A percentile compares a stretch with the other conserved stretches of the same genome.
Conservation (phyloP, 1,139 yeast genomes). For the Hanseniaspora uvarum region DNA sequence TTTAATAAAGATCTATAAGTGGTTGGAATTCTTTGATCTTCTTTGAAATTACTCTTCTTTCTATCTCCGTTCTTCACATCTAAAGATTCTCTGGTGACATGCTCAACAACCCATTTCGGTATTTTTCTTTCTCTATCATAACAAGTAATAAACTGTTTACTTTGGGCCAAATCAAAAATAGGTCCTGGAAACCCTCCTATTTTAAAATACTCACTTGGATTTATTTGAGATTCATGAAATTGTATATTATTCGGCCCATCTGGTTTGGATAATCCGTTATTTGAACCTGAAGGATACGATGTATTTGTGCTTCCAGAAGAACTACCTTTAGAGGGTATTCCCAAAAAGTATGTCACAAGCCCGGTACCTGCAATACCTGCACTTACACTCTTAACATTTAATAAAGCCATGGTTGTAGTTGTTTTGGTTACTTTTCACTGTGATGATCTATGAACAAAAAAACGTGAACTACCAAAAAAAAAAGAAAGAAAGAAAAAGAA, state of each 20-base stretch:
- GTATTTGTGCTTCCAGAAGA: conserved; percentile 10
- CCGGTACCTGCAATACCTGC: conserved; percentile 21
- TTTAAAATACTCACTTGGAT: conserved; percentile 68
- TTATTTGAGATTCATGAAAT: conserved; percentile 19
- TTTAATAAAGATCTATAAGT: conserved; percentile 63
- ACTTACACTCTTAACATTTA: conserved; percentile 14
- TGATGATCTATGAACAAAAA: not conserved
- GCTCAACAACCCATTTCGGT: conserved; percentile 92
- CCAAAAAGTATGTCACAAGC: conserved; percentile 20
- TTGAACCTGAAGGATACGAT: conserved; percentile 7
- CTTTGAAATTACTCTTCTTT: conserved; percentile 68
- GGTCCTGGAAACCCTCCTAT: conserved; percentile 90
- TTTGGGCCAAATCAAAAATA: conserved; percentile 63
- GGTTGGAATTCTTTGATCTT: conserved; percentile 75
- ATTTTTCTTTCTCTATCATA: conserved; percentile 76
- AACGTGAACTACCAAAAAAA: no score
- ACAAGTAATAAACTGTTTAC: conserved; percentile 72
- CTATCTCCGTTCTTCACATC: conserved; percentile 51
- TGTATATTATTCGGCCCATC: not conserved
- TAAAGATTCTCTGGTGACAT: conserved; percentile 67
- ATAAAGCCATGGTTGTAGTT: not conserved
- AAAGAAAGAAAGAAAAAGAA: not conserved
- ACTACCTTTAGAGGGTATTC: conserved; percentile 18
- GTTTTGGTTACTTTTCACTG: not conserved
- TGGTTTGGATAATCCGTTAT: conserved; percentile 3